Evolutionary conservation across 1,139 yeast species (phyloP), one percentile per base, ranked within the genome.

Genomic region (Meyerozyma guilliermondii): DNA sequence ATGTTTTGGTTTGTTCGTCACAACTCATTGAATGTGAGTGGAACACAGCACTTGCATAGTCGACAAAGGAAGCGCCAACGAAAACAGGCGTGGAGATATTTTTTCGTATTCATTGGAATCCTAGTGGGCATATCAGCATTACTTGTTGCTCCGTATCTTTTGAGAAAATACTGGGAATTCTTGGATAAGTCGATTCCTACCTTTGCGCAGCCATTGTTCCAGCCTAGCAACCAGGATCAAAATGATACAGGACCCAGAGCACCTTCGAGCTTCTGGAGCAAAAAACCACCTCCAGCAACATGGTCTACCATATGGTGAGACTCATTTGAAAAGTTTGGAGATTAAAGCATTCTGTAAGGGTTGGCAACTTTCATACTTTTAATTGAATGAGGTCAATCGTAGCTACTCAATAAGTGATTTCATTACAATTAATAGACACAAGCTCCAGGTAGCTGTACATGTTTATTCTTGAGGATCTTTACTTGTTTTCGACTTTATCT

Each of bases 161-260:
- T 29, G 18, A 11, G 16, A 13, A 16, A 29, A 5, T 14, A 29
- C 33, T 29, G 14, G 33, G 5, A 29, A 8, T 8, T 13, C 4
- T 29, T 29, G 33, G 18, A 46, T 17, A 41, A 37, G 0, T 33
- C 39, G 1, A 26, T 57, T 3, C 59, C 62, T 4, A 38, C 45
- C 3, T 44, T 57, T 39, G 56, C 45, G 50, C 62, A 52, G 11
- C 76, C 74, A 2, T 51, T 81, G 16, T 56, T 81, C 3, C 87
- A 82, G 52, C 87, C 87, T 0, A 68, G 62, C 27, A 52, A 59
- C 30, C 86, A 80, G 53, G 65, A 71, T 39, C 78, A 80, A 47
- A 80, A 81, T 53, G 87, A 81, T 52, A 81, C 87, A 0, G 87
- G 86, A 11, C 10, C 36, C 14, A 4, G 20, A 6, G 17, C 30